Conservation (phyloP, 305 asterid genomes). For the Solanum aculeatissimum region DNA sequence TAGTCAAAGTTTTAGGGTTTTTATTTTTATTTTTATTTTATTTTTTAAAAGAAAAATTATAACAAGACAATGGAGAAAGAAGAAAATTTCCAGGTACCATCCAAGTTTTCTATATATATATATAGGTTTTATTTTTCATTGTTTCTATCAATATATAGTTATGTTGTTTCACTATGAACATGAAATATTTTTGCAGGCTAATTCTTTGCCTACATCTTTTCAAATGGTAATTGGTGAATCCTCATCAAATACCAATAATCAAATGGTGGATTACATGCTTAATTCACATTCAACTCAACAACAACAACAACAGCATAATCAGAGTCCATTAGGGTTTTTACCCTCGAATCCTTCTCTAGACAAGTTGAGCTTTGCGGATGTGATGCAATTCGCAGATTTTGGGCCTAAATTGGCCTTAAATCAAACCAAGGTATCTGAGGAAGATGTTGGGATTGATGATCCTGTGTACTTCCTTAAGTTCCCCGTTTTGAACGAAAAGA, state of each 20-base stretch:
- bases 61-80: conserved; percentile 4
- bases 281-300: conserved; percentile 24
- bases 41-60: neutral
- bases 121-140: neutral
- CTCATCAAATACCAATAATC: neutral
- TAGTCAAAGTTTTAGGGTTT: neutral
- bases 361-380: conserved; percentile 78
- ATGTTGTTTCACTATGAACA: conserved; percentile 6
- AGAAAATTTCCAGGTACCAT: conserved; percentile 5
- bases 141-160: neutral
- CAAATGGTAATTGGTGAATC: conserved; percentile 1
- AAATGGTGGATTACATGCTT: neutral
- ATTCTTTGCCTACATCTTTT: neutral
- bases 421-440: neutral
- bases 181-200: conserved; percentile 7
- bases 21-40: no score
- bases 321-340: conserved; percentile 19
- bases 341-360: conserved; percentile 38
- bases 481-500: conserved; percentile 62
- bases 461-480: conserved; percentile 79
- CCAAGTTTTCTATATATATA: neutral
- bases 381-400: conserved; percentile 87
- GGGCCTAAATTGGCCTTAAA: conserved; percentile 58
- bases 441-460: conserved; percentile 35
- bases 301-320: conserved; percentile 7